These are phyloP conservation scores for Cercospora sp. DNA, from an alignment of 2,329 filamentous ascomycete species.

Conservation along the genomic window DNA sequence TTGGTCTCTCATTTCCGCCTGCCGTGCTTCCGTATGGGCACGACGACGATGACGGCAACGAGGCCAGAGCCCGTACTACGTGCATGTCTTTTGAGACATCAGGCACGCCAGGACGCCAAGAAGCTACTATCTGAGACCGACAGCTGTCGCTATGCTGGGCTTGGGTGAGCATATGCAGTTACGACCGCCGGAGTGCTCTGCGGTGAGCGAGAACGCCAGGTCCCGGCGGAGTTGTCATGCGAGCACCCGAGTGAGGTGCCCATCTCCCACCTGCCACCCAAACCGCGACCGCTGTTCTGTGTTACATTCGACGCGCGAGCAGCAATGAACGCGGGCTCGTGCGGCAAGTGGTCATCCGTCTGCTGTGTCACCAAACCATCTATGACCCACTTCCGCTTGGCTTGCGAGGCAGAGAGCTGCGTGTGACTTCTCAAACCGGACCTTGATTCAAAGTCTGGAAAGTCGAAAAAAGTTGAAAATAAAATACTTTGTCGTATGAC, in stretches of 20 bases:
- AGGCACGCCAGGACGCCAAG: background rate
- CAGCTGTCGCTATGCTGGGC: background rate
- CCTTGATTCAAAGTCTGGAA: background rate
- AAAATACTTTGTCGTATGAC: background rate
- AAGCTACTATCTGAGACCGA: background rate
- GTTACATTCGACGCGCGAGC: constrained; percentile 10
- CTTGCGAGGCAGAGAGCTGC: background rate
- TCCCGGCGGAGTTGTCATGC: background rate
- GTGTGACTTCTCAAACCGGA: background rate
- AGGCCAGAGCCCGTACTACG: background rate
- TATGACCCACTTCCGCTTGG: background rate
- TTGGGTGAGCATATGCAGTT: background rate
- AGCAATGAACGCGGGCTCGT: constrained; percentile 10
- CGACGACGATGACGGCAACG: background rate
- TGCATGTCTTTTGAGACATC: background rate
- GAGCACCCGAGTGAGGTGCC: background rate
- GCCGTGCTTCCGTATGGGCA: constrained; percentile 10
- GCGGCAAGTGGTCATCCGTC: constrained; percentile 12
- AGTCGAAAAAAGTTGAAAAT: background rate
- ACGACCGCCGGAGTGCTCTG: background rate
- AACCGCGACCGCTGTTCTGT: constrained; percentile 15
- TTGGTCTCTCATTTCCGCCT: constrained; percentile 16
- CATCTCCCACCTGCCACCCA: background rate
- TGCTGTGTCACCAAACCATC: constrained; percentile 18
- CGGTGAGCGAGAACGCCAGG: background rate